A percentile compares a stretch with the other conserved stretches of the same genome.
Conservation (phyloP, 805 yeast genomes). For the Jamesozyma jinghongensis region DNA sequence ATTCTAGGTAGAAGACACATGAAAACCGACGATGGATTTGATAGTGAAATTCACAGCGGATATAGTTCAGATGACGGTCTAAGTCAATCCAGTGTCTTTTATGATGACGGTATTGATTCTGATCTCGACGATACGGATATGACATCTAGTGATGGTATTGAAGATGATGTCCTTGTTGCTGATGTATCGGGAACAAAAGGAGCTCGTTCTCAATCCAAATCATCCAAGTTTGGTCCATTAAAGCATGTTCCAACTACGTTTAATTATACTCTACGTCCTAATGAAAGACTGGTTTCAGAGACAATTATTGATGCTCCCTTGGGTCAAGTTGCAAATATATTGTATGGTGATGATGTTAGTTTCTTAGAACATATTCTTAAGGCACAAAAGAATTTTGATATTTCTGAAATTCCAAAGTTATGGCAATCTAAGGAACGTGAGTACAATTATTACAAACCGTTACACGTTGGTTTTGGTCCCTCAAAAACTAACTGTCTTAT, state of each 20-base stretch:
- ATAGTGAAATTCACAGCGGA: constrained; percentile 10
- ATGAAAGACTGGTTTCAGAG: constrained; percentile 50
- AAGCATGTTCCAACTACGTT: constrained; percentile 42
- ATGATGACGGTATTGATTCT: constrained; percentile 29
- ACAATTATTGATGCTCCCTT: constrained; percentile 52
- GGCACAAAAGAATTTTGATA: constrained; percentile 54
- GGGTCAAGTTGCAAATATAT: constrained; percentile 50
- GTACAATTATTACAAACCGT: constrained; percentile 54
- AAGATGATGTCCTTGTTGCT: constrained; percentile 11
- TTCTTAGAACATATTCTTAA: constrained; percentile 39
- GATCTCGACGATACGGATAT: constrained; percentile 21
- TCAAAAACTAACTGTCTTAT: constrained; percentile 63
- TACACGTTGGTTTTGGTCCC: constrained; percentile 64
- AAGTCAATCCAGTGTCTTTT: constrained; percentile 13
- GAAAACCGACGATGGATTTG: constrained; percentile 23
- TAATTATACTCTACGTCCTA: constrained; percentile 36
- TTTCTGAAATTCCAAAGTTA: constrained; percentile 39
- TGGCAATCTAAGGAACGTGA: constrained; percentile 36
- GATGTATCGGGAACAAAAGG: background rate
- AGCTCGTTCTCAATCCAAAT: background rate
- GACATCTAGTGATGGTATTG: constrained; percentile 14
- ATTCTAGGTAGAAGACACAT: constrained; percentile 57
- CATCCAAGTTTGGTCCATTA: constrained; percentile 30
- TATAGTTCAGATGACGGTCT: constrained; percentile 9
- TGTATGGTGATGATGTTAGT: constrained; percentile 53